These are phyloP conservation scores for Claviceps sp. DNA, from an alignment of 2,329 filamentous ascomycete genomes.

Conservation along the genomic window DNA sequence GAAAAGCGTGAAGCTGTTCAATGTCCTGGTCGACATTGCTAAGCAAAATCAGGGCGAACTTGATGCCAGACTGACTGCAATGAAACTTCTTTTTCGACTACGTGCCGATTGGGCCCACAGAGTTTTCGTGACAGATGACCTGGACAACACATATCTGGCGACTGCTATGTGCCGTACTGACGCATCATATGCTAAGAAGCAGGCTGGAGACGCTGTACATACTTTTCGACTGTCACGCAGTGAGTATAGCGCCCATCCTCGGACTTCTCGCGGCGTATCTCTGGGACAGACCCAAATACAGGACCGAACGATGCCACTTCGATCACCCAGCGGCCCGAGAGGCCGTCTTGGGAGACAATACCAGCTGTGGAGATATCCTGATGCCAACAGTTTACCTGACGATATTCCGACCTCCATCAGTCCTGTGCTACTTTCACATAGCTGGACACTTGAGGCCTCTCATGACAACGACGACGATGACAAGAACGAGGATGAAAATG, in stretches of 20 bases:
- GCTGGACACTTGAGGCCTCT: background rate
- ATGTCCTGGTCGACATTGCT: constrained; percentile 50
- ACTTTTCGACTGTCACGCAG: constrained; percentile 29
- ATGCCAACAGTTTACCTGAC: constrained; percentile 41
- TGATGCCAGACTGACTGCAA: constrained; percentile 58
- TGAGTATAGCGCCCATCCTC: constrained; percentile 25
- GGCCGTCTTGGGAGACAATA: constrained; percentile 25
- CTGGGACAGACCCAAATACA: constrained; percentile 32
- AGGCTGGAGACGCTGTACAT: constrained; percentile 37
- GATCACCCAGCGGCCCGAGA: constrained; percentile 28
- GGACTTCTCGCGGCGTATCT: constrained; percentile 37
- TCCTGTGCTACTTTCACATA: constrained; percentile 33
- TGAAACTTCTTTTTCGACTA: constrained; percentile 70
- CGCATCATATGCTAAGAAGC: constrained; percentile 35
- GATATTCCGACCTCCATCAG: constrained; percentile 32
- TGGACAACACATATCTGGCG: constrained; percentile 63
- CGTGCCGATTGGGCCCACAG: constrained; percentile 70
- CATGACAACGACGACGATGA: background rate
- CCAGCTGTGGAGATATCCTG: constrained; percentile 45
- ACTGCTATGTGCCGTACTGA: constrained; percentile 55
- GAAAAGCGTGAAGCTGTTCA: constrained; percentile 52
- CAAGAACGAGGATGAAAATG: background rate
- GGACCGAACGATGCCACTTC: constrained; percentile 28
- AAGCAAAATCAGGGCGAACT: constrained; percentile 45
- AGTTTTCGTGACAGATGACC: constrained; percentile 55